These are phyloP conservation scores for Aspergillus panamensis DNA, from an alignment of 495 filamentous ascomycete species.

Conservation along the genomic window DNA sequence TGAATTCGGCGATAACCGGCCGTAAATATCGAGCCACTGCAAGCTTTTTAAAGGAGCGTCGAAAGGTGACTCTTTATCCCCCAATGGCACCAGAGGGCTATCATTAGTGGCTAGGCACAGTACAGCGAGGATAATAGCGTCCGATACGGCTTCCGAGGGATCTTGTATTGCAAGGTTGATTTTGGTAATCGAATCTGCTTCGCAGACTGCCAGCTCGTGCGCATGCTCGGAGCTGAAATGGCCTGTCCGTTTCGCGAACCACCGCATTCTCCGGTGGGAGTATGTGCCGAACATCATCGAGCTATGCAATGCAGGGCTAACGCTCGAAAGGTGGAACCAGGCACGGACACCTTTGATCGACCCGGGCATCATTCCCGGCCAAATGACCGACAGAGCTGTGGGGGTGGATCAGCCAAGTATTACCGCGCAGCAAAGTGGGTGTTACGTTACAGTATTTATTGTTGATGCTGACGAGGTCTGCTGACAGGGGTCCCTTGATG, in stretches of 20 bases:
- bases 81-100: neutral
- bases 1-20: neutral
- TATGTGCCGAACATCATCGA: neutral
- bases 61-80: neutral
- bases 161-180: neutral
- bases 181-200: neutral
- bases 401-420: neutral
- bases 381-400: too few relatives aligned
- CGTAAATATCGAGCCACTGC: conserved; percentile 9
- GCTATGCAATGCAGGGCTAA: neutral
- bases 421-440: too few relatives aligned
- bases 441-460: too few relatives aligned
- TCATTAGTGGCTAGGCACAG: neutral
- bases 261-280: neutral
- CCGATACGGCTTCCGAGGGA: neutral
- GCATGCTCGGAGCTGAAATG: neutral
- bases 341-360: neutral
- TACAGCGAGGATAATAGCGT: neutral
- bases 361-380: too few relatives aligned
- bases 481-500: too few relatives aligned
- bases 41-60: neutral
- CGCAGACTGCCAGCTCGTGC: neutral
- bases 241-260: neutral
- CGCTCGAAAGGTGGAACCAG: neutral
- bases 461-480: too few relatives aligned